Base-by-base conservation (phyloP, 2,329 filamentous ascomycete genomes). In the Tolypocladium ovalisporum region DNA sequence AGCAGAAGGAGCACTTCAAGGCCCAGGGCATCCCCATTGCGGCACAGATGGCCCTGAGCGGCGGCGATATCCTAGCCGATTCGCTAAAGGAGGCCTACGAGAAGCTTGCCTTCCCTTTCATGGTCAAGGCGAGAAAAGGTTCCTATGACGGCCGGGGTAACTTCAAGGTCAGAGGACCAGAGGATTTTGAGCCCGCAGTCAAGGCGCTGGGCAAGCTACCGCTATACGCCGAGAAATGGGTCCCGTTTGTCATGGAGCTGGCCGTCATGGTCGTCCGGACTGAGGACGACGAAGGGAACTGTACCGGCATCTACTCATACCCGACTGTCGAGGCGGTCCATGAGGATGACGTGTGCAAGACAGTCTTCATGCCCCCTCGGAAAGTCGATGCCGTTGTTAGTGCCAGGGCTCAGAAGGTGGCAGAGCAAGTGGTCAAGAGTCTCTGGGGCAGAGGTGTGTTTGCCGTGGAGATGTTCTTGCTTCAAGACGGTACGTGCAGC, bases 211-310 rank as follows among this genome's bases (percentile, higher is more conserved):
- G 85, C 47, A 82, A 81, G 19, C 75, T 89, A 24, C 82, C 86
- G 2, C 78, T 96, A 47, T 97, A 97, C 67, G 92, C 90, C 0
- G 93, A 97, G 75, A 89, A 89, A 71, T 97, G 88, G 83, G 87
- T 89, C 15, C 82, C 89, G 27, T 97, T 97, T 72, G 81, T 81
- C 64, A 86, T 88, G 75, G 93, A 97, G 75, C 76, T 97, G 56
- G 89, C 94, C 6, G 92, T 96, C 63, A 96, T 97, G 85, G 93
- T 97, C 10, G 84, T 97, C 58, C 89, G 96, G 67, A 96, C 89
- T 0, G 88, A 92, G 67, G 85, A 95, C 62, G 73, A 76, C 51
- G 69, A 76, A 3, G 80, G 80, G 1, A 73, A 73, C 17, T 69
- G 79, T 10, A 79, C 73, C 59, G 70, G 70, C 17, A 70, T 81